A percentile compares a stretch with the other conserved stretches of the same genome.
phyloP scores from a whole-genome alignment of 352 stramenopile species.

The Globisporangium paroecandrum region DNA sequence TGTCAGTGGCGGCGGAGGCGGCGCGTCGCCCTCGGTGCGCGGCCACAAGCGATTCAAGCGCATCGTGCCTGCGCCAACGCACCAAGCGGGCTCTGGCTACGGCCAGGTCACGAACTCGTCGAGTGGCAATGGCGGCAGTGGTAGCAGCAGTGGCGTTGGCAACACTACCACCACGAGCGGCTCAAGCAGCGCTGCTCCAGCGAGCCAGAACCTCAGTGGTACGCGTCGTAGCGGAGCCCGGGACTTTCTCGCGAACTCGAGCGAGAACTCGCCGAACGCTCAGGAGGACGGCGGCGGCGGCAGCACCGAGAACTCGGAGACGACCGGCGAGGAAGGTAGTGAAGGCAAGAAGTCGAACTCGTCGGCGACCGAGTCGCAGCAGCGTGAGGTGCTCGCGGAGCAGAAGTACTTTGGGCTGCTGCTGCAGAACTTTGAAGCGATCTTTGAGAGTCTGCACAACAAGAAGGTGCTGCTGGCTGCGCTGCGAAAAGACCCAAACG shows the following conservation, averaged over 20 bases:
- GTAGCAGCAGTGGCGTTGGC: neutral
- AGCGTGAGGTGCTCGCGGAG: conserved; percentile 58
- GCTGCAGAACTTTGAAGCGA: conserved; percentile 82
- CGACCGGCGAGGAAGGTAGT: conserved; percentile 64
- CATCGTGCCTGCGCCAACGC: conserved; percentile 24
- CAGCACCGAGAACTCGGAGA: conserved; percentile 77
- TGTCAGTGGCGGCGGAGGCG: neutral
- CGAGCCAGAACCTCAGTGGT: neutral
- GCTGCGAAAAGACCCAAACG: conserved; percentile 62
- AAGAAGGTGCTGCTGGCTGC: conserved; percentile 77
- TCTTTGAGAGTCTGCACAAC: conserved; percentile 82
- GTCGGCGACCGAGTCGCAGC: conserved; percentile 31
- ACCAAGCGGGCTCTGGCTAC: neutral
- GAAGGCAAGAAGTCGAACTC: conserved; percentile 53
- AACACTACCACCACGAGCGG: conserved; percentile 10
- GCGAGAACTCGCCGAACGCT: conserved; percentile 25
- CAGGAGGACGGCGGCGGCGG: conserved; percentile 31
- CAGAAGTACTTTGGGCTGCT: conserved; percentile 80
- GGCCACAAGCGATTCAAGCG: conserved; percentile 71
- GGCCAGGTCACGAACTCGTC: neutral
- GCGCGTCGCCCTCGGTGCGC: conserved; percentile 28
- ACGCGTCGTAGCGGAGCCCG: conserved; percentile 7
- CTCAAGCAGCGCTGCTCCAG: neutral
- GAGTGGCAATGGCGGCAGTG: conserved; percentile 1
- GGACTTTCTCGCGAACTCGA: conserved; percentile 12